Conservation (phyloP, 2,329 filamentous ascomycete genomes). For the Bipolaris zeicola region DNA sequence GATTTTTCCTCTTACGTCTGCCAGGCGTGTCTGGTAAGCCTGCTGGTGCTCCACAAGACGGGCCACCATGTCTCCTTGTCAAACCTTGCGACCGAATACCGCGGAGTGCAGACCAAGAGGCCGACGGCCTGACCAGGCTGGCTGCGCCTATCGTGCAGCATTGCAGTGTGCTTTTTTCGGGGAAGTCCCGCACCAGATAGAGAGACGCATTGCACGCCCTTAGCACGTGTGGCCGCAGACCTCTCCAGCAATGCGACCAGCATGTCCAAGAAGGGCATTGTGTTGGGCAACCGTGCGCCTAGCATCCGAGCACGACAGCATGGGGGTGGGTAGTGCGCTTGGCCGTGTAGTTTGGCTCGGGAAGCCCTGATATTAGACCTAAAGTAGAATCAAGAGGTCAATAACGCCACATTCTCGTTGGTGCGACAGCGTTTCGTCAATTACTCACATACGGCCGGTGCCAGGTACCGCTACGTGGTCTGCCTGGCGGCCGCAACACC, state of each 20-base stretch:
- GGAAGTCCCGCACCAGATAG: conserved; percentile 3
- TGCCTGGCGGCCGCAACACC: conserved; percentile 28
- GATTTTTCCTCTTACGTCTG: conserved; percentile 8
- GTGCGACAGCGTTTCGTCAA: conserved; percentile 28
- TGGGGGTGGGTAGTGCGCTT: neutral
- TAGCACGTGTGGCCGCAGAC: conserved; percentile 37
- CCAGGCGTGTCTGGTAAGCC: neutral
- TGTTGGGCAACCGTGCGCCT: conserved; percentile 3
- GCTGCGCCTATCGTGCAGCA: conserved; percentile 11
- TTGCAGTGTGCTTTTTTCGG: conserved; percentile 18
- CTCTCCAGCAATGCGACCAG: conserved; percentile 18
- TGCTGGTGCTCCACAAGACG: conserved; percentile 3
- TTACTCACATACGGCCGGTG: conserved; percentile 21
- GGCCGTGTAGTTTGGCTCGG: conserved; percentile 17
- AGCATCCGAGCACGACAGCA: conserved; percentile 9
- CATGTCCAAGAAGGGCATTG: conserved; percentile 7
- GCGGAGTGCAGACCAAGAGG: conserved; percentile 8
- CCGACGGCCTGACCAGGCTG: conserved; percentile 22
- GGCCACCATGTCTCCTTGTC: conserved; percentile 11
- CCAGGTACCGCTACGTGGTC: conserved; percentile 35
- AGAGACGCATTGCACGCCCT: conserved; percentile 21
- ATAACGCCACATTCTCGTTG: conserved; percentile 38
- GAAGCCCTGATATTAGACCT: conserved; percentile 18
- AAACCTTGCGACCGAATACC: conserved; percentile 12
- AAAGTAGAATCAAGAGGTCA: conserved; percentile 23